These are phyloP conservation scores for Erigeron canadensis DNA, from an alignment of 129 eudicot species.

Conservation along the genomic window DNA sequence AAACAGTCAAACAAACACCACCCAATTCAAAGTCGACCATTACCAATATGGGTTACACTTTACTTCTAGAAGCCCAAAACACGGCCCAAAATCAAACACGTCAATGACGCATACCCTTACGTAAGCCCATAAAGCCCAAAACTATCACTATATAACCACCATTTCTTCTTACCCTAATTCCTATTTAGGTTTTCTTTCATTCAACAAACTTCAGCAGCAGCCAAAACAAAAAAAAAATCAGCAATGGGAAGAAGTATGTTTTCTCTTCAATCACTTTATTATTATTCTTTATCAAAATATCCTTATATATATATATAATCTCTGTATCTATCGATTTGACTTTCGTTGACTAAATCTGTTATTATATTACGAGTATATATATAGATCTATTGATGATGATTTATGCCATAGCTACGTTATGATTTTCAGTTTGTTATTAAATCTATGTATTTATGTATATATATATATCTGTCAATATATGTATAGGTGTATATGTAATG, in stretches of 20 bases:
- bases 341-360: not conserved
- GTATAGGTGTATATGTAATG: not conserved
- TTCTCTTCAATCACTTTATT: not conserved
- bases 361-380: no score
- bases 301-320: not conserved
- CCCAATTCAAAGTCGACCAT: constrained; percentile 12
- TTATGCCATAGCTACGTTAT: not conserved
- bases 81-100: constrained; percentile 36
- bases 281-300: not conserved
- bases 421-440: not conserved
- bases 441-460: no score
- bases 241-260: constrained; percentile 47
- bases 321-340: not conserved
- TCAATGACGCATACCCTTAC: constrained; percentile 53
- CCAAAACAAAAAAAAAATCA: not conserved
- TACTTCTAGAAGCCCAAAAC: constrained; percentile 31
- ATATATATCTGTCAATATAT: no score
- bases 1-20: not conserved
- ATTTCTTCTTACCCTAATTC: constrained; percentile 27
- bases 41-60: constrained; percentile 8
- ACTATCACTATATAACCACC: constrained; percentile 16
- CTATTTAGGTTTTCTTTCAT: constrained; percentile 35
- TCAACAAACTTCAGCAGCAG: constrained; percentile 19
- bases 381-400: not conserved
- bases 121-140: constrained; percentile 48